Percentiles rank a stretch among this genome's conserved stretches.
These are phyloP conservation scores for Chlorophyllum brunneum DNA, from an alignment of 768 basidiomycete genomes.

Conservation along the genomic window DNA sequence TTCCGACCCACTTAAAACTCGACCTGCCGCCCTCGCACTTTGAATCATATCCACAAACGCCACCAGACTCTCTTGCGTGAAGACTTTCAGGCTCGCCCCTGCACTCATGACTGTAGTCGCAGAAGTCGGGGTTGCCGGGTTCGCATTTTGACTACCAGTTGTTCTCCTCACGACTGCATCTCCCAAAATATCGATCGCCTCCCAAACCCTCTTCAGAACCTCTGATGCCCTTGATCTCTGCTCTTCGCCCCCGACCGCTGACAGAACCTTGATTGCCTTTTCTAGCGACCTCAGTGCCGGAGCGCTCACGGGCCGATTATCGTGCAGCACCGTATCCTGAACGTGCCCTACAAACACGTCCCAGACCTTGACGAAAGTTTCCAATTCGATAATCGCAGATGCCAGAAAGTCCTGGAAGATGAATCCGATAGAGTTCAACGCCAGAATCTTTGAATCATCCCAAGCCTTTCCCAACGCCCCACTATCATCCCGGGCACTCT, in stretches of 20 bases:
- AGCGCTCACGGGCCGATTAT: conserved; percentile 67
- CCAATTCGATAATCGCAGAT: conserved; percentile 67
- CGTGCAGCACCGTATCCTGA: conserved; percentile 64
- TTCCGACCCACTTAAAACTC: conserved; percentile 45
- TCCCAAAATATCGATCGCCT: conserved; percentile 64
- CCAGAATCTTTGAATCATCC: conserved; percentile 87
- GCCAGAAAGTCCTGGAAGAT: conserved; percentile 81
- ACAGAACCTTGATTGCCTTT: conserved; percentile 64
- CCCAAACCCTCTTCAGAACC: conserved; percentile 65
- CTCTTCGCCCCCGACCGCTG: conserved; percentile 32
- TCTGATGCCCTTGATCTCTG: conserved; percentile 38
- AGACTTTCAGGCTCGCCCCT: conserved; percentile 33
- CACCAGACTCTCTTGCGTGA: conserved; percentile 85
- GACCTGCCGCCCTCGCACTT: conserved; percentile 50
- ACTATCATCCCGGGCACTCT: conserved; percentile 11
- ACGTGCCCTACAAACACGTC: conserved; percentile 69
- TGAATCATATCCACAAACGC: conserved; percentile 74
- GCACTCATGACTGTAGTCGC: not conserved
- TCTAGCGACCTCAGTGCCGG: conserved; percentile 86
- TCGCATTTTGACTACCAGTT: conserved; percentile 28
- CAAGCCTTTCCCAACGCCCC: conserved; percentile 47
- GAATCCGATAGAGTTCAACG: conserved; percentile 77
- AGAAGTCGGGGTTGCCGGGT: not conserved
- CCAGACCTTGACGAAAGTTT: conserved; percentile 71
- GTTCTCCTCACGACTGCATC: conserved; percentile 23